Conservation (phyloP, 2,329 filamentous ascomycete species). For the Sporothrix inflata region DNA sequence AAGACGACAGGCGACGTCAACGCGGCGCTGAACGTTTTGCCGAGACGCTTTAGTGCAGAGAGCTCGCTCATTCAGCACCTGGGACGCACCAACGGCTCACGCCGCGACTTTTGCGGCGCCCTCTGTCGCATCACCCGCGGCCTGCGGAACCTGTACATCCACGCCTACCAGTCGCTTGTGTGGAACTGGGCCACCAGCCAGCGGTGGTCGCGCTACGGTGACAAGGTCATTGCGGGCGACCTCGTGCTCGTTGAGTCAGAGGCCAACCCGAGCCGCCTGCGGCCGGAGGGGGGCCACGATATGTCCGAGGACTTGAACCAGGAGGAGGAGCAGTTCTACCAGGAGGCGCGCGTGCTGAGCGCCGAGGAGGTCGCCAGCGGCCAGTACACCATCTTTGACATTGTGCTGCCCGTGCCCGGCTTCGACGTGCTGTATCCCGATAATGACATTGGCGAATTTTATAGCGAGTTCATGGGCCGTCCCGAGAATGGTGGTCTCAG, state of each 20-base stretch:
- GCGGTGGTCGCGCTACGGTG: constrained; percentile 76
- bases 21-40: constrained; percentile 69
- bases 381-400: constrained; percentile 78
- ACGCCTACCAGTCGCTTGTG: constrained; percentile 92
- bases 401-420: constrained; percentile 90
- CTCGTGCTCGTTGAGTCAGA: constrained; percentile 64
- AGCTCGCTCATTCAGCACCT: constrained; percentile 77
- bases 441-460: constrained; percentile 83
- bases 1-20: constrained; percentile 60
- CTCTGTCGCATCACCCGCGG: constrained; percentile 78
- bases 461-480: constrained; percentile 81
- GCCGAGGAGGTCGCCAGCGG: constrained; percentile 78
- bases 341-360: constrained; percentile 70
- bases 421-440: constrained; percentile 85
- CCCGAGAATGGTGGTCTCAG: constrained; percentile 77
- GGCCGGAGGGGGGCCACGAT: constrained; percentile 55
- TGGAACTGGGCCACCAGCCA: constrained; percentile 88
- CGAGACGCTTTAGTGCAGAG: constrained; percentile 82
- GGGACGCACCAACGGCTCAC: constrained; percentile 52
- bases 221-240: constrained; percentile 79
- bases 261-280: constrained; percentile 40
- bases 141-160: constrained; percentile 90
- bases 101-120: constrained; percentile 78
- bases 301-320: constrained; percentile 63
- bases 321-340: constrained; percentile 49